phyloP scores from a whole-genome alignment of 768 basidiomycete species.

The Rhodotorula toruloides region DNA sequence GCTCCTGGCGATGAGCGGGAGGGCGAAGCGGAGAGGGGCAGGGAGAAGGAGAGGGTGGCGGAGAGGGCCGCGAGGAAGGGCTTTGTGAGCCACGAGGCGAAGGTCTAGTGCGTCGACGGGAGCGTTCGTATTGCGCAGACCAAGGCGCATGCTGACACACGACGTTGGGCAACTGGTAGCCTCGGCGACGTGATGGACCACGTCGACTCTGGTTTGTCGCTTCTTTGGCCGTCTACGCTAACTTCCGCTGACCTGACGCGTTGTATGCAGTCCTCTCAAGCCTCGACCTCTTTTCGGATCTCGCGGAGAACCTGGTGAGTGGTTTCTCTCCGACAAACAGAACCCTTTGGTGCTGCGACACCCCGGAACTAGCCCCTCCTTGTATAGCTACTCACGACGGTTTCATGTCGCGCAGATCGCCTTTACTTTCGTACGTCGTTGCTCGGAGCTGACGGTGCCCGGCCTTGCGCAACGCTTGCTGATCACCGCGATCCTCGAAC shows the following conservation, averaged over 20 bases:
- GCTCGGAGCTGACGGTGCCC: background rate
- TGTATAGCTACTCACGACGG: background rate
- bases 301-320: constrained; percentile 47
- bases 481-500: background rate
- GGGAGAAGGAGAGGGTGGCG: constrained; percentile 58
- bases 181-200: constrained; percentile 63
- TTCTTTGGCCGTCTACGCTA: no score
- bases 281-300: constrained; percentile 67
- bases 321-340: background rate
- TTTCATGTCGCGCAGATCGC: background rate
- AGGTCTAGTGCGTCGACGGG: constrained; percentile 14
- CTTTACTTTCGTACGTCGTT: constrained; percentile 4
- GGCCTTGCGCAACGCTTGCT: background rate
- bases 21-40: constrained; percentile 57
- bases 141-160: no score
- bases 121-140: no score
- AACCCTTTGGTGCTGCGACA: no score
- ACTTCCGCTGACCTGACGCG: constrained; percentile 46
- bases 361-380: no score
- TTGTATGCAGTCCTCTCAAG: constrained; percentile 60
- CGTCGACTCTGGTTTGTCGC: constrained; percentile 51
- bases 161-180: no score
- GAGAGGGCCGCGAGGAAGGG: constrained; percentile 42
- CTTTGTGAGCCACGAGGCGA: constrained; percentile 20
- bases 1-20: constrained; percentile 40